Conservation (phyloP, 306 rosid species). For the Ochetophila trinervis region DNA sequence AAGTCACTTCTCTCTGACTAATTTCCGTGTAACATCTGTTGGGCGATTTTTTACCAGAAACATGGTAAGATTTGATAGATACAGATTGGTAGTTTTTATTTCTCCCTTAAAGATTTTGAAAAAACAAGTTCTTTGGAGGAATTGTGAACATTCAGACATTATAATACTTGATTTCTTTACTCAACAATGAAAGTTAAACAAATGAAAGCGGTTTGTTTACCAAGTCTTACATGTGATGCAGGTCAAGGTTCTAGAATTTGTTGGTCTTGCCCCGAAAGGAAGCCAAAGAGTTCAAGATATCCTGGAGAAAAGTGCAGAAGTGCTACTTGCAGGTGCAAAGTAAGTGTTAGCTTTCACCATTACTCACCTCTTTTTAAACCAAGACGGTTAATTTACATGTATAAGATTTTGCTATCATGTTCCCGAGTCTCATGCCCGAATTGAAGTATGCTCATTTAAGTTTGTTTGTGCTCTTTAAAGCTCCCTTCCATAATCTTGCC, state of each 20-base stretch:
- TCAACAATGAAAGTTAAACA: slow-evolving; percentile 7
- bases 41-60: slow-evolving; percentile 83
- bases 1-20: slow-evolving; percentile 80
- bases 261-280: slow-evolving; percentile 87
- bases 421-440: no score
- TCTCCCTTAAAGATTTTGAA: neutral
- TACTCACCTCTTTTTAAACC: neutral
- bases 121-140: neutral
- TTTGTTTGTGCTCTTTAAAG: no score
- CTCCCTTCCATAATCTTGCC: no score
- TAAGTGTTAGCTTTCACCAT: slow-evolving; percentile 44
- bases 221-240: slow-evolving; percentile 20
- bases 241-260: slow-evolving; percentile 74
- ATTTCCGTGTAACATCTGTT: slow-evolving; percentile 77
- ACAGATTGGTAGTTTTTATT: neutral
- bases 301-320: slow-evolving; percentile 88
- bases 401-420: neutral
- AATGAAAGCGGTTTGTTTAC: slow-evolving; percentile 7
- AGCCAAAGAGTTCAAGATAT: slow-evolving; percentile 89
- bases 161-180: neutral
- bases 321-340: slow-evolving; percentile 95
- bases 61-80: slow-evolving; percentile 48
- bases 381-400: no score
- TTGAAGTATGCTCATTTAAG: neutral
- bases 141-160: slow-evolving; percentile 7